Evolutionary conservation across 2,329 filamentous ascomycete genomes (phyloP).

Genomic region (Colletotrichum endophyticum): DNA sequence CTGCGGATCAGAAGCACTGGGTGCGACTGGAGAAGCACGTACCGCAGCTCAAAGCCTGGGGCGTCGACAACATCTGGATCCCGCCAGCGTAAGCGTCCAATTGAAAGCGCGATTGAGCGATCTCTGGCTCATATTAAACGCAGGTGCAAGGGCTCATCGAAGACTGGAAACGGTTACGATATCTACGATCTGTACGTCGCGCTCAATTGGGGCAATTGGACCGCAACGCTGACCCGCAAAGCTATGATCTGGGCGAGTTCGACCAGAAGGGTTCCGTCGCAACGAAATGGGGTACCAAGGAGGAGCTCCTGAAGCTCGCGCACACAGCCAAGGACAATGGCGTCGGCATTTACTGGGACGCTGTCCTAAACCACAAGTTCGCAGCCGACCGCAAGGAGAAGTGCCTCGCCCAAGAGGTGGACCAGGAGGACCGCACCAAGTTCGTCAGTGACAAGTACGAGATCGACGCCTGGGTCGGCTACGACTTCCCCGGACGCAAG

Average conservation of each 20-base stretch:
- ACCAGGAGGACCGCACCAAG: conserved; percentile 63
- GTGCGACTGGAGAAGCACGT: conserved; percentile 60
- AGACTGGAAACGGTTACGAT: conserved; percentile 71
- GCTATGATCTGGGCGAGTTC: conserved; percentile 72
- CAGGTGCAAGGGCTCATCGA: conserved; percentile 68
- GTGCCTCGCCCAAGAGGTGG: conserved; percentile 68
- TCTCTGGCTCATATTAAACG: not conserved
- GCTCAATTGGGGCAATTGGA: not conserved
- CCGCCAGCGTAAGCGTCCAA: conserved; percentile 57
- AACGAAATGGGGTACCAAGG: conserved; percentile 74
- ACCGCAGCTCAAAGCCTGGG: conserved; percentile 62
- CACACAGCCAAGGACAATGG: conserved; percentile 57
- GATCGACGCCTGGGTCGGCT: conserved; percentile 74
- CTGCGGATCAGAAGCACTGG: conserved; percentile 68
- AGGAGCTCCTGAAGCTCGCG: conserved; percentile 62
- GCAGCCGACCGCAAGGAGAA: conserved; percentile 71
- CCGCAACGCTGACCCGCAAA: not conserved
- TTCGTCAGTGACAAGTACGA: conserved; percentile 62
- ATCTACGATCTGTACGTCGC: conserved; percentile 65
- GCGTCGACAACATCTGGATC: conserved; percentile 71
- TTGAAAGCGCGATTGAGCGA: not conserved
- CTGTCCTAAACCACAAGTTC: conserved; percentile 78
- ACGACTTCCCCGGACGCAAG: conserved; percentile 68
- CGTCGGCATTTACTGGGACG: conserved; percentile 73
- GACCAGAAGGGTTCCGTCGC: conserved; percentile 69